phyloP scores from a whole-genome alignment of 2,329 filamentous ascomycete species.

The Neophaeococcomyces mojaviensis region DNA sequence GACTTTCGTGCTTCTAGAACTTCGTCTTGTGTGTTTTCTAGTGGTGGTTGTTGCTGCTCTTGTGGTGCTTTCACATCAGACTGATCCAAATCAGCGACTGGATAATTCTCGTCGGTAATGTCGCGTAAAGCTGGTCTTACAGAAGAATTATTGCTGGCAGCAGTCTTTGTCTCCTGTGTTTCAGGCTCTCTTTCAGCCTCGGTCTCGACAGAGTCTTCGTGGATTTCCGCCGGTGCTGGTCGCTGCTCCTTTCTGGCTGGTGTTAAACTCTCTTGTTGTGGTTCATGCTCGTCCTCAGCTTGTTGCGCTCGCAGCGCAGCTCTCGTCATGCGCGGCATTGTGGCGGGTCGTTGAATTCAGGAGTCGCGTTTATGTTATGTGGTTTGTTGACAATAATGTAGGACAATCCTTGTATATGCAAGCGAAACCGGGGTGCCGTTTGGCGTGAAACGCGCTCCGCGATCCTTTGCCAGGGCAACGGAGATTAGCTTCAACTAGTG shows the following conservation, averaged over 20 bases:
- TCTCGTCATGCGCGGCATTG: constrained; percentile 20
- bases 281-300: constrained; percentile 9
- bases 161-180: constrained; percentile 5
- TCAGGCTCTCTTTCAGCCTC: constrained; percentile 1
- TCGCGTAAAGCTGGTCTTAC: constrained; percentile 18
- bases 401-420: too few species aligned
- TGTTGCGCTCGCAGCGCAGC: constrained; percentile 22
- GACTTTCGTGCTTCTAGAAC: constrained; percentile 7
- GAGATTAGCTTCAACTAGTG: too few species aligned
- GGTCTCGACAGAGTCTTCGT: constrained; percentile 4
- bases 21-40: neutral
- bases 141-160: constrained; percentile 3
- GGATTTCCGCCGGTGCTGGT: neutral
- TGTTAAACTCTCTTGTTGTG: neutral
- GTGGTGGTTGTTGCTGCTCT: constrained; percentile 2
- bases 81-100: constrained; percentile 12
- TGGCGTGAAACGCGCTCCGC: too few species aligned
- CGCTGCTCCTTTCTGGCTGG: neutral
- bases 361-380: neutral
- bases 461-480: too few species aligned
- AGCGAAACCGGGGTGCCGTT: too few species aligned
- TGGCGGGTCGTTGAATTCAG: constrained; percentile 13
- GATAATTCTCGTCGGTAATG: constrained; percentile 20
- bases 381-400: too few species aligned
- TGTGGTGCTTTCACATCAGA: constrained; percentile 7